Evolutionary conservation across 768 basidiomycete genomes (phyloP), one percentile per base, ranked within the genome.

Genomic region (Rhodotorula graminis): DNA sequence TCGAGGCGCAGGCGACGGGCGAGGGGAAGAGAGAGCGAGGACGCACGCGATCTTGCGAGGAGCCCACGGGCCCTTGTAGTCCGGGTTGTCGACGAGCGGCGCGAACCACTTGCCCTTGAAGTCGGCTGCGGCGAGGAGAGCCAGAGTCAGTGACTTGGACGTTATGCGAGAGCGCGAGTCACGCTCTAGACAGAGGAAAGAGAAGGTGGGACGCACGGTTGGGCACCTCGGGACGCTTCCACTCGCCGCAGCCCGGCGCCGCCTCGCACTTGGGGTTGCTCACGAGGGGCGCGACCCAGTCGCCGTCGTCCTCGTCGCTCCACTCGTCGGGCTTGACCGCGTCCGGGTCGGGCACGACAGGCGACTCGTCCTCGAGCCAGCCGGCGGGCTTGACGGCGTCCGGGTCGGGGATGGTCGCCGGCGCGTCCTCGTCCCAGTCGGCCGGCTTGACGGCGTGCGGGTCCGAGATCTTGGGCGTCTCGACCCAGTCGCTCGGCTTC

Each of bases 261-360:
- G 88, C 90, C 74, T 87, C 84, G 80, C 96, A 98, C 80, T 88
- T 90, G 74, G 95, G 91, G 86, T 99, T 99, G 70, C 86, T 82
- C 68, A 98, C 84, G 68, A 87, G 88, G 44, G 96, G 94, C 14
- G 94, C 86, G 75, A 98, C 87, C 93, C 93, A 99, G 80, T 98
- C 95, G 81, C 96, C 96, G 77, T 99, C 95, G 81, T 98, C 96
- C 80, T 97, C 96, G 78, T 97, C 95, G 79, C 96, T 93, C 96
- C 96, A 99, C 82, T 99, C 96, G 80, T 99, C 96, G 12, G 96
- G 96, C 84, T 96, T 97, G 82, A 89, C 87, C 61, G 62, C 83
- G n/a, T 82, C 81, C 72, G 96, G 95, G 80, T 99, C 96, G 61
- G 93, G 87, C 78, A 96, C 86, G 61, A 82, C 85, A 68, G 85